These are phyloP conservation scores for Neopestalotiopsis sp. DNA, from an alignment of 2,329 filamentous ascomycete species.

Conservation along the genomic window DNA sequence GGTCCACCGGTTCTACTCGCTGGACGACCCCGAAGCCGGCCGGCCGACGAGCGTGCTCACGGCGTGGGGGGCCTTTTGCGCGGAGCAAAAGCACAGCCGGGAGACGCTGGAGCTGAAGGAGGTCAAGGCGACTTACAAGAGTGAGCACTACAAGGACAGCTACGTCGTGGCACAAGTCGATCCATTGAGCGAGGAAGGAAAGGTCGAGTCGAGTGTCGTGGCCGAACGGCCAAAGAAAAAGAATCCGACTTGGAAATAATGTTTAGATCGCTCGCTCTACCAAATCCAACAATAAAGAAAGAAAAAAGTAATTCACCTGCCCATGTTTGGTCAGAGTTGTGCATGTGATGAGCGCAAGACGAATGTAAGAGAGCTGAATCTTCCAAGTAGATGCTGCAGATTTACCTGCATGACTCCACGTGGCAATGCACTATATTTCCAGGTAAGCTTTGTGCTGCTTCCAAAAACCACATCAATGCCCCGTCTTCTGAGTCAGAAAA, in stretches of 20 bases:
- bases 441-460: too few relatives aligned
- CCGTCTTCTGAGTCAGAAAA: too few relatives aligned
- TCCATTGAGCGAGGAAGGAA: slow-evolving; percentile 18
- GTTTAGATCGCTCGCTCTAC: background rate
- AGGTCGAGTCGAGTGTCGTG: slow-evolving; percentile 19
- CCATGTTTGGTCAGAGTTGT: too few relatives aligned
- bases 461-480: too few relatives aligned
- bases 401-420: too few relatives aligned
- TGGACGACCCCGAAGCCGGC: background rate
- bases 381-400: too few relatives aligned
- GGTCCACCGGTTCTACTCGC: background rate
- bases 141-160: slow-evolving; percentile 22
- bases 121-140: background rate
- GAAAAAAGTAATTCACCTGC: too few relatives aligned
- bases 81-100: slow-evolving; percentile 18
- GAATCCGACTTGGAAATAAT: background rate
- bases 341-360: too few relatives aligned
- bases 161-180: slow-evolving; percentile 23
- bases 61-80: slow-evolving; percentile 1
- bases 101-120: background rate
- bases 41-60: background rate
- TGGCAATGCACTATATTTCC: too few relatives aligned
- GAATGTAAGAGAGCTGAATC: too few relatives aligned
- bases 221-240: slow-evolving; percentile 13
- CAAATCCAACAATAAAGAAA: background rate